phyloP scores from a whole-genome alignment of 2,329 filamentous ascomycete species.

The Cercospora sesami region DNA sequence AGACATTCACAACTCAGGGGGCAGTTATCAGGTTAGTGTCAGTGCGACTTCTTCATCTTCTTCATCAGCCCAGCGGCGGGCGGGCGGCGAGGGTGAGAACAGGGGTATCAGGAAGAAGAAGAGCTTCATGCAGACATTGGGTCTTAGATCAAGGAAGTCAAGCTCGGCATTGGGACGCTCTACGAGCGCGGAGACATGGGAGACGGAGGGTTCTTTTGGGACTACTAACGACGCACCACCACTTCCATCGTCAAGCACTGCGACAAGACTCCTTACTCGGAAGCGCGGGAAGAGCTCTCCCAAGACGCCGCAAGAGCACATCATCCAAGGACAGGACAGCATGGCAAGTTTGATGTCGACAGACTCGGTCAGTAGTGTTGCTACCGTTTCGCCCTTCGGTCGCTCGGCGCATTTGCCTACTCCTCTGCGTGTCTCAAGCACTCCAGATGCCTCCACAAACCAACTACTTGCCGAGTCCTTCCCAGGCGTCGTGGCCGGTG shows the following conservation, averaged over 20 bases:
- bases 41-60: not conserved
- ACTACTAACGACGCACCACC: not conserved
- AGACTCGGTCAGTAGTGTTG: conserved; percentile 9
- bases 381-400: conserved; percentile 11
- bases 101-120: conserved; percentile 10
- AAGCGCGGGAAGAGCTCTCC: conserved; percentile 1
- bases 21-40: conserved; percentile 2
- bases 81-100: not conserved
- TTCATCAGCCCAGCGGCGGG: conserved; percentile 4
- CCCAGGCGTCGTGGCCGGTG: not conserved
- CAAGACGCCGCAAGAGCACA: not conserved
- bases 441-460: not conserved
- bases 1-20: not conserved
- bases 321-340: conserved; percentile 5
- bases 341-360: conserved; percentile 15
- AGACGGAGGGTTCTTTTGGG: not conserved
- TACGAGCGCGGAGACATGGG: conserved; percentile 7
- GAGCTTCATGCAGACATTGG: conserved; percentile 6
- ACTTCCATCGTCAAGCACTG: not conserved
- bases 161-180: not conserved
- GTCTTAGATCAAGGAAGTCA: conserved; percentile 11
- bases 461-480: not conserved
- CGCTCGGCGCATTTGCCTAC: conserved; percentile 5
- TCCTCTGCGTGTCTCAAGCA: conserved; percentile 5
- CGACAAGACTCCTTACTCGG: not conserved